Conservation (phyloP, 768 basidiomycete genomes). For the Boletus huronensis region DNA sequence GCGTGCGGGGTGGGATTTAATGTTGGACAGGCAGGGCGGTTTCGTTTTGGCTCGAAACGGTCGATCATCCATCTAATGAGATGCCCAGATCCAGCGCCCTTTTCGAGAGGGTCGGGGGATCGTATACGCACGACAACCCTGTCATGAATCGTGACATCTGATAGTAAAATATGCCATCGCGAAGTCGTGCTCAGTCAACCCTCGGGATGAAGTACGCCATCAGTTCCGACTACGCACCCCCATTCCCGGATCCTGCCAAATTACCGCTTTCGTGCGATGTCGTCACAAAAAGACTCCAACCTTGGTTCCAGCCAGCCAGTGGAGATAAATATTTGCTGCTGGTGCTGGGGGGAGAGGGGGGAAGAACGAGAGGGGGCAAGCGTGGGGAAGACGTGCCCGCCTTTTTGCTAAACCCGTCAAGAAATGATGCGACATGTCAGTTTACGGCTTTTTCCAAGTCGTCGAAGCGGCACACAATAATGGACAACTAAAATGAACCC, state of each 20-base stretch:
- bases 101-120: constrained; percentile 12
- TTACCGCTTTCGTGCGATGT: background rate
- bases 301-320: background rate
- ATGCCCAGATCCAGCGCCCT: constrained; percentile 16
- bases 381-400: constrained; percentile 16
- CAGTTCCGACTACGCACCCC: constrained; percentile 13
- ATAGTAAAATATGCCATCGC: constrained; percentile 17
- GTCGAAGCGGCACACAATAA: constrained; percentile 11
- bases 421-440: constrained; percentile 23
- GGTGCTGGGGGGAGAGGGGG: background rate
- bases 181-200: constrained; percentile 11
- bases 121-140: constrained; percentile 17
- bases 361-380: background rate
- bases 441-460: constrained; percentile 26
- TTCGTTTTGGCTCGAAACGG: constrained; percentile 5
- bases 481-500: constrained; percentile 6
- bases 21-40: constrained; percentile 10
- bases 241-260: constrained; percentile 9
- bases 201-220: constrained; percentile 3
- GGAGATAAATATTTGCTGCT: background rate
- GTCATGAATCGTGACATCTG: constrained; percentile 12
- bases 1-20: constrained; percentile 21
- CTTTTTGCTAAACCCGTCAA: constrained; percentile 3
- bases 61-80: constrained; percentile 25
- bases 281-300: constrained; percentile 2